Evolutionary conservation across 192 early-diverging fungal species (phyloP), one percentile per base, ranked within the genome.

Genomic region (Coemansia sp.): DNA sequence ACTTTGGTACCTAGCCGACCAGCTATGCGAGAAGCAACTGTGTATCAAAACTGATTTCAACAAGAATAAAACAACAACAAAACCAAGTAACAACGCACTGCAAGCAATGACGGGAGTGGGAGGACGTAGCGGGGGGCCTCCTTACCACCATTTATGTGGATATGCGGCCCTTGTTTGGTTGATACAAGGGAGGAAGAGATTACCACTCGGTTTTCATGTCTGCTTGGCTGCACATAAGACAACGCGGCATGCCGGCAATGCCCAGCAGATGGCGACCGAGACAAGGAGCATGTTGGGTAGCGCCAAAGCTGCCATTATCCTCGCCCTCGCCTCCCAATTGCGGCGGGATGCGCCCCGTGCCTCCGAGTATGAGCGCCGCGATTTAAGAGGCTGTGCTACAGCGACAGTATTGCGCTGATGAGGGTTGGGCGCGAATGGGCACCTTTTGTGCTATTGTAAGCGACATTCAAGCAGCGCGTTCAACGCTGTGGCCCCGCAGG

Each of bases 211-310:
- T 50, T 27, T 29, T 29, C 3, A 15, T 50, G 24, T 29, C 46
- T 50, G 46, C 46, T 15, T 50, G 24, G 22, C 21, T 24, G 43
- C 43, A 26, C 43, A 46, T 12, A 46, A 22, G 43, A 26, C 46
- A 50, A 26, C 46, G 24, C 26, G 27, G 46, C 46, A 50, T 50
- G 46, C 27, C 46, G 46, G 46, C 46, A 50, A 50, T 50, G 46
- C 26, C 27, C 19, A 50, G 46, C 11, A 32, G 29, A 32, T 32
- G 29, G 29, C 29, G 7, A 32, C 2, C 29, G 14, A 50, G 26
- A 29, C 46, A 50, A 50, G 22, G 46, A n/a, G 24, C 46, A 50
- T 9, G 46, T 50, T 50, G 46, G 22, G 46, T 26, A 50, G 21
- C 46, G 46, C 12, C 24, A 50, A 50, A 24, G 46, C 12, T 27